Conservation (phyloP, 140 eudicot species). For the Anethum foeniculum region DNA sequence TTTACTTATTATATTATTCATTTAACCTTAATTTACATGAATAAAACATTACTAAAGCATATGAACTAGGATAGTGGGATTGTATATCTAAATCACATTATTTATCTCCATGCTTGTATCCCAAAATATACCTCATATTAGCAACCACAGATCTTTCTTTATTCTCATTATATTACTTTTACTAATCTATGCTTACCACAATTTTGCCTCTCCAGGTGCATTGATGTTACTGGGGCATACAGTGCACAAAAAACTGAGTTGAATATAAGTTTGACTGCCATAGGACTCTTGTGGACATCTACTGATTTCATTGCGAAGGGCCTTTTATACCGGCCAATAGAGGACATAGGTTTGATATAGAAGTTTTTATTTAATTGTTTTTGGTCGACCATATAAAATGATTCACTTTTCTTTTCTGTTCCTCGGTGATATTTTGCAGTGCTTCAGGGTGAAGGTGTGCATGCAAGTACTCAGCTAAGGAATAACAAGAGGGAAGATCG, state of each 20-base stretch:
- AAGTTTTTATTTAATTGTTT: neutral
- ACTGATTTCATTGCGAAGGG: constrained; percentile 93
- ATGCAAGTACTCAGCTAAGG: constrained; percentile 20
- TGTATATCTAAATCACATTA: neutral
- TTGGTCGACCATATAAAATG: neutral
- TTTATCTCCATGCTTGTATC: neutral
- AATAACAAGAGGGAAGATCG: constrained; percentile 31
- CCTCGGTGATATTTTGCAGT: constrained; percentile 21
- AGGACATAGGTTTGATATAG: constrained; percentile 41
- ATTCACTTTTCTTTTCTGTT: constrained; percentile 2
- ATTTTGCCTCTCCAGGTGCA: constrained; percentile 52
- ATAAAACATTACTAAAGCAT: neutral
- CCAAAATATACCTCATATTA: neutral
- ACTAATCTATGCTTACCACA: neutral
- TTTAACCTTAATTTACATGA: neutral
- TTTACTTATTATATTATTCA: neutral
- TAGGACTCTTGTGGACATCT: constrained; percentile 92
- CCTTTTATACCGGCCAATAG: constrained; percentile 28
- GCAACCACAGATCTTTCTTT: neutral
- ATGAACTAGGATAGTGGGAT: neutral
- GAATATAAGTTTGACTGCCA: constrained; percentile 93
- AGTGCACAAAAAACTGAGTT: constrained; percentile 87
- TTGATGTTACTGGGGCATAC: constrained; percentile 97
- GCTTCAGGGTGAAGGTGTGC: constrained; percentile 17
- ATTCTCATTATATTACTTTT: neutral